Evolutionary conservation across 2,329 filamentous ascomycete species (phyloP), one percentile per base, ranked within the genome.

Genomic region (Talaromyces sp.): DNA sequence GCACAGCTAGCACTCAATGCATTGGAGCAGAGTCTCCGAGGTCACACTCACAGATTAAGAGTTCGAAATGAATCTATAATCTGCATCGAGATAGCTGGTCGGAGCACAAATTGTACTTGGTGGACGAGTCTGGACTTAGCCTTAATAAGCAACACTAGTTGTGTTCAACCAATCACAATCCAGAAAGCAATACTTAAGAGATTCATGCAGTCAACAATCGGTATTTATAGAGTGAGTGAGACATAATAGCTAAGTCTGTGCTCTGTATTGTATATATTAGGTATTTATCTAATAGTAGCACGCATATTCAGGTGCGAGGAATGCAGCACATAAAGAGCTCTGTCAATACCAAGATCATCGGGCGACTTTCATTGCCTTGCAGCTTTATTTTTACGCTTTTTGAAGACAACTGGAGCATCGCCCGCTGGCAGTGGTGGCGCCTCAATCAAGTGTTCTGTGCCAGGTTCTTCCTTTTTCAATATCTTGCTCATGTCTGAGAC

Each of bases 341-440:
- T 24, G 11, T 37, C 31, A 56, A 37, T 54, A 7, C 31, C 3
- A 8, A 35, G 31, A 37, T 1, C 5, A 19, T 37, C 35, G 1
- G 39, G 33, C 22, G 33, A 39, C 27, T 35, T n/a, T 67, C 71
- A 79, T 72, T 76, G 77, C 69, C 75, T 78, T 69, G 75, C 74
- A 59, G 74, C 70, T 70, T 82, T 83, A 2, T 79, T 74, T 68
- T 81, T 82, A 67, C 81, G 80, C 68, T 82, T 82, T 69, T 82
- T 83, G 74, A 83, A 83, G 24, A 82, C 69, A 47, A 81, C 74
- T 60, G 74, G 70, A 4, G 47, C 59, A 35, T 69, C 69, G 0
- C 67, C 66, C 65, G 69, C 67, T 13, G 65, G 61, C 7, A 22
- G 45, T 1, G 63, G 50, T 1, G 64, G 50, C 24, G 56, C 58